Conservation (phyloP, 345 rosid species). For the Cardiospermum halicacabum region DNA sequence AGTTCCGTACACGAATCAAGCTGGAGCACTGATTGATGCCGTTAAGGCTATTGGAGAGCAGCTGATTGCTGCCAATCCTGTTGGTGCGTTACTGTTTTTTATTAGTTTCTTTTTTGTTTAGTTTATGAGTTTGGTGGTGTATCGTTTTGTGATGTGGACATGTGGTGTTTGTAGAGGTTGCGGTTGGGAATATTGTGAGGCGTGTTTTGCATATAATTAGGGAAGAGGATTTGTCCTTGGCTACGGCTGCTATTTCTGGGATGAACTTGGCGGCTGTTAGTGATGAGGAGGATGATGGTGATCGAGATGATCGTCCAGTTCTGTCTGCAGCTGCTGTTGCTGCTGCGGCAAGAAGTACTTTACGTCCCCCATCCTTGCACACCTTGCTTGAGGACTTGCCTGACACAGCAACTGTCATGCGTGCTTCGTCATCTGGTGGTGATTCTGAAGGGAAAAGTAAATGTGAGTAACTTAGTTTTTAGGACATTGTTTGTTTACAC, state of each 20-base stretch:
- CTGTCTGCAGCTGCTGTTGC: slow-evolving; percentile 89
- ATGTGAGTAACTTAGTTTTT: slow-evolving; percentile 31
- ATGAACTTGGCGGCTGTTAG: slow-evolving; percentile 65
- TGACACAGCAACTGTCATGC: slow-evolving; percentile 61
- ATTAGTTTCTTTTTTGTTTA: neutral
- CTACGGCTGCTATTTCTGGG: slow-evolving; percentile 74
- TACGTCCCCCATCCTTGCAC: slow-evolving; percentile 94
- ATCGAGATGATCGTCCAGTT: slow-evolving; percentile 49
- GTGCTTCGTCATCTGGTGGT: slow-evolving; percentile 86
- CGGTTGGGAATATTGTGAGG: slow-evolving; percentile 94
- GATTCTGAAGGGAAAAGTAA: slow-evolving; percentile 98
- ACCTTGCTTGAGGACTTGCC: slow-evolving; percentile 81
- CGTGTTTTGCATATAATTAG: slow-evolving; percentile 91
- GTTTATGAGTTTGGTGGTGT: no score
- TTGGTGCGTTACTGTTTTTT: slow-evolving; percentile 41
- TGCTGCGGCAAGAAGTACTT: slow-evolving; percentile 87
- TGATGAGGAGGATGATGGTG: slow-evolving; percentile 65
- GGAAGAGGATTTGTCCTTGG: slow-evolving; percentile 86
- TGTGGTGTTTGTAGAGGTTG: slow-evolving; percentile 83
- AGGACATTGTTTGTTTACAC: neutral
- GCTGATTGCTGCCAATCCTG: slow-evolving; percentile 85
- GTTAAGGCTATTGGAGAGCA: slow-evolving; percentile 73
- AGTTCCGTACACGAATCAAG: slow-evolving; percentile 75
- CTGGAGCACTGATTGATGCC: slow-evolving; percentile 79
- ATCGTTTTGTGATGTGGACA: slow-evolving; percentile 1